These are phyloP conservation scores for Apiotrichum domesticum DNA, from an alignment of 1,284 basidiomycete species.

Conservation along the genomic window DNA sequence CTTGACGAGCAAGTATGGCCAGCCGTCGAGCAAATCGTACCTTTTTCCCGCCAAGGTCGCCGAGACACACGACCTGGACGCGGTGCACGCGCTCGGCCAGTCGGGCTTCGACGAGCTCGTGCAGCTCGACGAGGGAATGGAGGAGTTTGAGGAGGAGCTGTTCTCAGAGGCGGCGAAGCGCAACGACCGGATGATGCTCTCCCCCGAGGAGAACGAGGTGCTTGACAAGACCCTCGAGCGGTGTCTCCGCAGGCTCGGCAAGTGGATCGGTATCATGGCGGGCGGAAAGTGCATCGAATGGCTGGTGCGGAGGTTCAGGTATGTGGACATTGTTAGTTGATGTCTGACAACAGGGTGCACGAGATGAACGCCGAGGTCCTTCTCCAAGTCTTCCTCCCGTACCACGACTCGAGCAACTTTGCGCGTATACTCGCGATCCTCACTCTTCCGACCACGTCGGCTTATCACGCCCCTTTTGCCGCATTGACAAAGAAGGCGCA, in stretches of 20 bases:
- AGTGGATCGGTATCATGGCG: conserved; percentile 73
- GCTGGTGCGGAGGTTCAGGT: conserved; percentile 91
- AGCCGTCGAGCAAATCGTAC: conserved; percentile 61
- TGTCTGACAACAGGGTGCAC: conserved; percentile 59
- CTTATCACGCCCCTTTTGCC: conserved; percentile 53
- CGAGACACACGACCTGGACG: conserved; percentile 74
- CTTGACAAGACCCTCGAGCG: conserved; percentile 51
- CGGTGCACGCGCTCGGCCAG: conserved; percentile 73
- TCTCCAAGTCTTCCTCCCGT: conserved; percentile 81
- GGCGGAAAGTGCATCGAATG: conserved; percentile 89
- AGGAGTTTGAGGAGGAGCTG: conserved; percentile 58
- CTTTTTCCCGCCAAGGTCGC: conserved; percentile 80
- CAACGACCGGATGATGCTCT: conserved; percentile 75
- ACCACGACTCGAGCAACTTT: conserved; percentile 92
- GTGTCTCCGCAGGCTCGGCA: conserved; percentile 68
- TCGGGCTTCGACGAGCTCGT: conserved; percentile 70
- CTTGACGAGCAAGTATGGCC: conserved; percentile 55
- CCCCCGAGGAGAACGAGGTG: conserved; percentile 57
- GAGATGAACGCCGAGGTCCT: conserved; percentile 85
- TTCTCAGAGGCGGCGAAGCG: conserved; percentile 74
- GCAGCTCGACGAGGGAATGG: conserved; percentile 55
- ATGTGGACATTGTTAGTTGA: conserved; percentile 24
- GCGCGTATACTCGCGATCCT: conserved; percentile 85
- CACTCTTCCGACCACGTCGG: conserved; percentile 54
- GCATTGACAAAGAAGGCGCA: conserved; percentile 70